Evolutionary conservation across 352 stramenopile genomes (phyloP).

Genomic region (Phytophthora hybrid): DNA sequence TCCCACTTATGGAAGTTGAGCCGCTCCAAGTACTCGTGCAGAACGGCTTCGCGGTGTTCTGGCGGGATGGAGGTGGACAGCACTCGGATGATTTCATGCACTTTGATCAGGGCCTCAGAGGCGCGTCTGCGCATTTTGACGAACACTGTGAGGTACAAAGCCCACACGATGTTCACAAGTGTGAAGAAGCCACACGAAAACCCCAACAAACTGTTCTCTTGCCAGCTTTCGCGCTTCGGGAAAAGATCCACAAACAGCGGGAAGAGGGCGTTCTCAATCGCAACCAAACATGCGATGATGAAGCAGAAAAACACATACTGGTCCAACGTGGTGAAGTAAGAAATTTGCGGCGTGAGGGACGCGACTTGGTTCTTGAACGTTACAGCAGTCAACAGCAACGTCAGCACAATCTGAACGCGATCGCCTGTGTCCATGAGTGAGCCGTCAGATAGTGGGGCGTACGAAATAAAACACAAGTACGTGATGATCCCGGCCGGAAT

Average conservation of each 20-base stretch:
- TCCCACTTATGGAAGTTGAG: conserved; percentile 25
- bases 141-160: conserved; percentile 32
- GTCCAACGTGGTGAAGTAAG: conserved; percentile 74
- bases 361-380: conserved; percentile 73
- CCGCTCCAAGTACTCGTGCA: conserved; percentile 37
- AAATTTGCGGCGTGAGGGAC: conserved; percentile 60
- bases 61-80: conserved; percentile 41
- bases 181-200: conserved; percentile 54
- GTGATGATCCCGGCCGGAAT: conserved; percentile 59
- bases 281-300: conserved; percentile 57
- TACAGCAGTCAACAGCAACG: conserved; percentile 67
- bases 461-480: conserved; percentile 67
- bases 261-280: conserved; percentile 66
- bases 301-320: conserved; percentile 78
- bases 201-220: conserved; percentile 43
- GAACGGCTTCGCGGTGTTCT: conserved; percentile 33
- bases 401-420: conserved; percentile 64
- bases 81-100: conserved; percentile 51
- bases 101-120: conserved; percentile 38
- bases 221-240: conserved; percentile 21
- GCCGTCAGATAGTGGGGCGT: conserved; percentile 42
- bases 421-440: conserved; percentile 56
- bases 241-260: conserved; percentile 42
- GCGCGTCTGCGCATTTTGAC: conserved; percentile 39
- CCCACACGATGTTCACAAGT: conserved; percentile 52